Evolutionary conservation across 2,329 filamentous ascomycete genomes (phyloP), one percentile per base, ranked within the genome.

Genomic region (Fusarium cicatricum): DNA sequence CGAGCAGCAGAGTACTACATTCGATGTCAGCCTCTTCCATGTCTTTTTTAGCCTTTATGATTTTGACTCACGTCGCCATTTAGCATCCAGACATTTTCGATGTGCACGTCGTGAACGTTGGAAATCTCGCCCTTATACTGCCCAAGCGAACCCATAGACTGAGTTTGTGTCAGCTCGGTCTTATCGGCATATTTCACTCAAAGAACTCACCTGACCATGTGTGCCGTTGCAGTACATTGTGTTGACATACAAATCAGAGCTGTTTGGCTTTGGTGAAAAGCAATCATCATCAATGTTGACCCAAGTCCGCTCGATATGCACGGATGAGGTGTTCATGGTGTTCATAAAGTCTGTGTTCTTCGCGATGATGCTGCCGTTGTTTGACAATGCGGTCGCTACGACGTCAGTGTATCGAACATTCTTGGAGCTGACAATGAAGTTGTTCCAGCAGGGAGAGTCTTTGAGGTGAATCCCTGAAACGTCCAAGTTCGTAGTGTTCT

Each of bases 191-290:
- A 77, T 14, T 11, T 3, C 1, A 5, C 23, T 10, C 6, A 8
- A 26, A n/a, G 90, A 86, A 11, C 83, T 87, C 61, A 91, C 90
- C 9, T 26, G 23, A 34, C 89, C 89, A 66, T 91, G 88, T 3
- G 85, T 89, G 29, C 87, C 87, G 65, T 87, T 88, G 74, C 88
- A 91, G 55, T 26, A 78, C 74, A 4, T 91, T 74, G 58, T 87
- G 86, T 69, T 90, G 87, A 5, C 90, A 82, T 4, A 90, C 71
- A 9, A 90, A 60, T 89, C 82, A 37, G 86, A 90, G 64, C 82
- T 86, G 71, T 90, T 91, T 15, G 88, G 88, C 73, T 91, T 91
- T 80, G 91, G 90, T 1, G 86, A 87, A 11, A 91, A 85, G 55
- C 89, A 91, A 69, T 91, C 83, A 69, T 5, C 16, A 11, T 26